A percentile compares a stretch with the other conserved stretches of the same genome.
phyloP scores from a whole-genome alignment of 345 rosid genomes.

The sweet orange (Citrus sinensis) region DNA sequence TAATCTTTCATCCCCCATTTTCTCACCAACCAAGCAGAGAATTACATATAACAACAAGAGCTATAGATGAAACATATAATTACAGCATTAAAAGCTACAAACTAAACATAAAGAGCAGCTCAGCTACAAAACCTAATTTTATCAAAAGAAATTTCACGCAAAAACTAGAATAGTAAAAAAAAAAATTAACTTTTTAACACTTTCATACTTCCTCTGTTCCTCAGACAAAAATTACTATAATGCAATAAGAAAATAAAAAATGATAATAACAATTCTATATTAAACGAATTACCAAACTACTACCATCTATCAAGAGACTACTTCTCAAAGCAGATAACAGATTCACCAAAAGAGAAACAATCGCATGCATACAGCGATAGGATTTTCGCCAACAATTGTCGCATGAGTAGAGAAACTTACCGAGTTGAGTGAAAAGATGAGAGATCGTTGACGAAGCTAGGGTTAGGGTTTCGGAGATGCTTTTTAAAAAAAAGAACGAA shows the following conservation, averaged over 20 bases:
- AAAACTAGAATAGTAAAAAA: background rate
- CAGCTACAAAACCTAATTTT: background rate
- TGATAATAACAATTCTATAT: background rate
- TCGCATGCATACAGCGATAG: background rate
- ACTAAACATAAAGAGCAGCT: background rate
- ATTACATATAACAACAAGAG: background rate
- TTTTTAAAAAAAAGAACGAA: background rate
- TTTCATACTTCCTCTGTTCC: background rate
- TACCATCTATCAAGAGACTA: background rate
- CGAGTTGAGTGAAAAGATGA: background rate
- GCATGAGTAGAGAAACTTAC: background rate
- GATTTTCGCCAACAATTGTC: background rate
- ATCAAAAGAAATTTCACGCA: background rate
- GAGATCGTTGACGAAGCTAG: background rate
- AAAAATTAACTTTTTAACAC: background rate
- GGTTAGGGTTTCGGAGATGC: conserved; percentile 14
- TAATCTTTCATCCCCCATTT: background rate
- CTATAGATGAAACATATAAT: background rate
- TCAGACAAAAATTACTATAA: background rate
- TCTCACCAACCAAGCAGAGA: background rate
- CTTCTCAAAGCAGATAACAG: background rate
- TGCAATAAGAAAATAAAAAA: background rate
- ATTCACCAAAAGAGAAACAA: background rate
- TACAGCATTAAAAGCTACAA: background rate
- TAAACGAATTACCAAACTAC: background rate